phyloP scores from a whole-genome alignment of 2,329 filamentous ascomycete genomes.

The Penicillium polonicum region DNA sequence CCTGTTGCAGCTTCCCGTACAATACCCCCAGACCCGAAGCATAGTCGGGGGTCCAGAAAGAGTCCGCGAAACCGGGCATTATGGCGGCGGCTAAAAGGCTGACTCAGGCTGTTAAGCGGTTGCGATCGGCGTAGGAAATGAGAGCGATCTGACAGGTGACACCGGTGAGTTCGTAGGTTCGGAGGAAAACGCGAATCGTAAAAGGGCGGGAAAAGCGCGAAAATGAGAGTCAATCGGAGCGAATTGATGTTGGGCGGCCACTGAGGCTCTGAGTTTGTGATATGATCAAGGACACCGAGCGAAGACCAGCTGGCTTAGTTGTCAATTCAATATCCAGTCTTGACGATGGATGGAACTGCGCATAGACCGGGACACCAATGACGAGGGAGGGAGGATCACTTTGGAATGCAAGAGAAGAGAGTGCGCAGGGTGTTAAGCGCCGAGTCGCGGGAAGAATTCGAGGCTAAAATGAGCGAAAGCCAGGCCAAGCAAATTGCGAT shows the following conservation, averaged over 20 bases:
- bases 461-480: constrained; percentile 6
- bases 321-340: background rate
- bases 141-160: background rate
- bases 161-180: background rate
- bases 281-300: background rate
- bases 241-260: background rate
- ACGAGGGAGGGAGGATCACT: constrained; percentile 5
- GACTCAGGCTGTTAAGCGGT: background rate
- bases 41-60: constrained; percentile 98
- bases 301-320: constrained; percentile 7
- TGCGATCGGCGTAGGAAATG: background rate
- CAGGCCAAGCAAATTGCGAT: background rate
- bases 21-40: constrained; percentile 91
- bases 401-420: constrained; percentile 17
- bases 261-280: background rate
- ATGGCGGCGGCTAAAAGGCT: constrained; percentile 35
- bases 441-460: constrained; percentile 6
- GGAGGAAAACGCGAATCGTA: background rate
- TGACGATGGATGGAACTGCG: background rate
- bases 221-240: background rate
- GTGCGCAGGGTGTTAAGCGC: constrained; percentile 26
- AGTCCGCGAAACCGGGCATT: constrained; percentile 89
- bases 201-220: background rate
- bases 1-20: constrained; percentile 95
- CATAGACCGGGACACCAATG: constrained; percentile 9